Evolutionary conservation across 164 flowering plant species (phyloP).

Genomic region (Vitis cinerea): DNA sequence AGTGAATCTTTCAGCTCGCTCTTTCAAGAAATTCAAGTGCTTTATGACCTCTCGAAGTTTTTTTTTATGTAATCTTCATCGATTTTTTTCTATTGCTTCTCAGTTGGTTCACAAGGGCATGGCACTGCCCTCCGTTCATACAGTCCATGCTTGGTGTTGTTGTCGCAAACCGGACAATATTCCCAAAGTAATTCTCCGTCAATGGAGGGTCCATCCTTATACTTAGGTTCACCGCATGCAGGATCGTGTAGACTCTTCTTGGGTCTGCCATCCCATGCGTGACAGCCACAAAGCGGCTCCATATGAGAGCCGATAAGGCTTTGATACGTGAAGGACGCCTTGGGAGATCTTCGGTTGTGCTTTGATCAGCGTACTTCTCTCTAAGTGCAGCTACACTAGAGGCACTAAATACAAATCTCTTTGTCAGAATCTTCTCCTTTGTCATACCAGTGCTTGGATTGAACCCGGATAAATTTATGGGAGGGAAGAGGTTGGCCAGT

Average conservation of each 20-base stretch:
- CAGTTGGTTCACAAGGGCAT: constrained; percentile 1
- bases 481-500: constrained; percentile 30
- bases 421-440: constrained; percentile 19
- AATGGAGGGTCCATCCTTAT: constrained; percentile 17
- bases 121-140: neutral
- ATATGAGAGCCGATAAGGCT: constrained; percentile 22
- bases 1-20: neutral
- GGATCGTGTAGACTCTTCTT: neutral
- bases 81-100: constrained; percentile 5
- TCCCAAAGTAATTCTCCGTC: constrained; percentile 26
- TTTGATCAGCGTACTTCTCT: constrained; percentile 2
- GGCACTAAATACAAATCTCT: constrained; percentile 22
- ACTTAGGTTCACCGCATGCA: constrained; percentile 22
- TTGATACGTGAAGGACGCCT: constrained; percentile 17
- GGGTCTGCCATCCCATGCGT: neutral
- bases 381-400: constrained; percentile 15
- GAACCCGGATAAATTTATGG: constrained; percentile 14
- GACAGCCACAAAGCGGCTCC: constrained; percentile 15
- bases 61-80: constrained; percentile 6
- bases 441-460: neutral
- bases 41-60: constrained; percentile 3
- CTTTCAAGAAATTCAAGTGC: constrained; percentile 13
- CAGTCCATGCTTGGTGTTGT: neutral
- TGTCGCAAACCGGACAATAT: neutral
- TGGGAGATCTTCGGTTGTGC: neutral